Evolutionary conservation across 2,329 filamentous ascomycete species (phyloP), one percentile per base, ranked within the genome.

Genomic region (Trichoderma polysporum): DNA sequence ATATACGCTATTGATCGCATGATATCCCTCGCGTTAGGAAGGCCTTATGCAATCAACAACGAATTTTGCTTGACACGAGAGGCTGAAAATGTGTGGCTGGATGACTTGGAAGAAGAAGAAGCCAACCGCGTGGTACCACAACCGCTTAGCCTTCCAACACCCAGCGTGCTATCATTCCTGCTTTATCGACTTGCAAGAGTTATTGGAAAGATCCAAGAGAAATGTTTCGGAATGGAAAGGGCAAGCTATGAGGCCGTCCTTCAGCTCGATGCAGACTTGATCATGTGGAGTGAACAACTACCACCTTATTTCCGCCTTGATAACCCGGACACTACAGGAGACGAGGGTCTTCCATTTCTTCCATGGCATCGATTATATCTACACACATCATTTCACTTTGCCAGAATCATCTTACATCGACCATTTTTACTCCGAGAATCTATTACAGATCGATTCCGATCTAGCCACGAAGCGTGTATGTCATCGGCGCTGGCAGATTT

Each of bases 391-490:
- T 62, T 62, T 41, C 47, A 53, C 35, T 62, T 62, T 62, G 59
- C 47, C 4, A 41, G 59, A 62, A 62, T 62, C 35, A 52, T 62
- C 12, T 6, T 62, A 25, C 47, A 62, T 41, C 59, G 59, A 15
- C 59, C 47, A 12, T 53, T 62, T 7, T 9, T 61, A 12, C 58
- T 61, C 6, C 19, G 58, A 2, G 58, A 61, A 25, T 61, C 58
- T 6, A 61, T 61, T 12, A 61, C 58, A 3, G 58, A 61, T 61
- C 58, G 58, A 31, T 61, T 61, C 19, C 45, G 58, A 9, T 31
- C 59, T 2, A 62, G 59, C 10, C 59, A 62, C 25, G 59, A 62
- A 12, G 59, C 59, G 7, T 62, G 59, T n/a, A 62, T 62, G 59
- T 53, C 59, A 8, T 62, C 59, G 8, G 59, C 59, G 22, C 2